Percentiles rank a stretch among this genome's conserved stretches.
These are phyloP conservation scores for Rhizophora mangle DNA, from an alignment of 345 rosid genomes.

Conservation along the genomic window DNA sequence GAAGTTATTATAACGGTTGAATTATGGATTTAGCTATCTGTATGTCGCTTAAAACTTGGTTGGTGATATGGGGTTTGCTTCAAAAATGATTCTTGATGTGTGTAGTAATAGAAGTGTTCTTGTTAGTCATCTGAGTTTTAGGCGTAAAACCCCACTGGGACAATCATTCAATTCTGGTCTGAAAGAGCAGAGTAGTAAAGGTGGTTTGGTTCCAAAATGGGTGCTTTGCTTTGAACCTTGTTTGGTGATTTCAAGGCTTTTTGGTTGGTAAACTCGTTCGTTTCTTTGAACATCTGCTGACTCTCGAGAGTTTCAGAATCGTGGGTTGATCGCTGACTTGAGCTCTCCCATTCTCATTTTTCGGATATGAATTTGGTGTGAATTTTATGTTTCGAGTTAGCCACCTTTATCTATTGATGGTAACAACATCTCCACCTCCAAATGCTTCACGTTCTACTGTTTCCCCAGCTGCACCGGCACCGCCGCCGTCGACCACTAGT, in stretches of 20 bases:
- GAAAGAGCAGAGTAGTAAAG: background rate
- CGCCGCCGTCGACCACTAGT: no score
- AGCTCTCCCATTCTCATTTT: no score
- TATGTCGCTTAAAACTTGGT: no score
- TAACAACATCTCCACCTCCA: slow-evolving; percentile 29
- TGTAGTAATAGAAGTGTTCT: no score
- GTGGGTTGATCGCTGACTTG: background rate
- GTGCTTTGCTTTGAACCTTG: slow-evolving; percentile 11
- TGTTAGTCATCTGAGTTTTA: slow-evolving; percentile 21
- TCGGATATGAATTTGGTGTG: background rate
- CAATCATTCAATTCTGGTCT: background rate
- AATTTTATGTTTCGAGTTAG: no score
- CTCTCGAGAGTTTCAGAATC: background rate
- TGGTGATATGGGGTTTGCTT: no score
- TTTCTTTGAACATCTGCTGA: background rate
- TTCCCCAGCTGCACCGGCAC: no score
- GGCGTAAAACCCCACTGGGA: background rate
- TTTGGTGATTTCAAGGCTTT: background rate
- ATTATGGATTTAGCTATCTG: no score
- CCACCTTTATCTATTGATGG: slow-evolving; percentile 33
- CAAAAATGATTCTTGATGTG: no score
- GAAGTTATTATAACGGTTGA: no score
- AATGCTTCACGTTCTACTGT: no score
- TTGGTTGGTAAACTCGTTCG: background rate
- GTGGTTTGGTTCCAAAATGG: slow-evolving; percentile 10